These are phyloP conservation scores for Gaillardinia entomophila DNA, from an alignment of 805 yeast species.

Conservation along the genomic window DNA sequence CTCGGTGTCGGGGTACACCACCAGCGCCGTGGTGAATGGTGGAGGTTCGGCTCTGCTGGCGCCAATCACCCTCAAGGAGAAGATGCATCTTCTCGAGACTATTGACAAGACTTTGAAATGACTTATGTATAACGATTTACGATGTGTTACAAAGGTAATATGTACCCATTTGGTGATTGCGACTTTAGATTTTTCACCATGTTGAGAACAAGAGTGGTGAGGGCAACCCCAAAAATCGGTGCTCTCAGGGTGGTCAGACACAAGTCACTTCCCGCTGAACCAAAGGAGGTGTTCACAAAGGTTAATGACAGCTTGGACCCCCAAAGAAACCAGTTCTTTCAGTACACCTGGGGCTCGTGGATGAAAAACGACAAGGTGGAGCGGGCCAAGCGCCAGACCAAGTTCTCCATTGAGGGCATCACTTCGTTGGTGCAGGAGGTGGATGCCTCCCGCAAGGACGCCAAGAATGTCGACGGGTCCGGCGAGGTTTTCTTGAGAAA, in stretches of 20 bases:
- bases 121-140: too few relatives aligned
- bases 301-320: slow-evolving; percentile 61
- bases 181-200: too few relatives aligned
- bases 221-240: too few relatives aligned
- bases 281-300: slow-evolving; percentile 45
- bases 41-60: slow-evolving; percentile 16
- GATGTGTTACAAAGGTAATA: too few relatives aligned
- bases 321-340: slow-evolving; percentile 65
- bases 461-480: slow-evolving; percentile 14
- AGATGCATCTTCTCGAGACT: slow-evolving; percentile 34
- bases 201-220: too few relatives aligned
- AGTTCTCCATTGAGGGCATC: slow-evolving; percentile 76
- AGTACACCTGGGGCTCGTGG: slow-evolving; percentile 96
- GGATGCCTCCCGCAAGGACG: slow-evolving; percentile 26
- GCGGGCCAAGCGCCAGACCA: slow-evolving; percentile 70
- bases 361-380: slow-evolving; percentile 69
- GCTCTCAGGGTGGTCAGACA: too few relatives aligned
- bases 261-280: slow-evolving; percentile 11
- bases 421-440: slow-evolving; percentile 46
- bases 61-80: slow-evolving; percentile 41
- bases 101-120: background rate
- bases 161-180: too few relatives aligned
- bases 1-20: slow-evolving; percentile 17
- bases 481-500: slow-evolving; percentile 16
- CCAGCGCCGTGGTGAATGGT: slow-evolving; percentile 25